These are phyloP conservation scores for Diaporthe humulicola DNA, from an alignment of 2,329 filamentous ascomycete species.

Conservation along the genomic window DNA sequence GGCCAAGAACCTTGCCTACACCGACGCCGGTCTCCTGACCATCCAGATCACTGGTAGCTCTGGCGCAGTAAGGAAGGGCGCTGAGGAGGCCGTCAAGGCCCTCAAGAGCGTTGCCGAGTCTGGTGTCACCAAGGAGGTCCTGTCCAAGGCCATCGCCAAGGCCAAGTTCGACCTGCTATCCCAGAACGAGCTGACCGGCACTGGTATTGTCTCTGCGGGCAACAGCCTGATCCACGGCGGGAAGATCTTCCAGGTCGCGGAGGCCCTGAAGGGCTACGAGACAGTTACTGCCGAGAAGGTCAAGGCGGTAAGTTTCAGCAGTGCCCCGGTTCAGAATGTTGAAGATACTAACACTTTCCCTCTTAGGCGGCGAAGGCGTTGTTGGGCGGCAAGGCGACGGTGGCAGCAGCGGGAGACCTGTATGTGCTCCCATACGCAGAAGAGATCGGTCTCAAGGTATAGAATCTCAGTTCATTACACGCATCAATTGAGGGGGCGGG, in stretches of 20 bases:
- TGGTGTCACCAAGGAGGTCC: slow-evolving; percentile 83
- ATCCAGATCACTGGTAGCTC: slow-evolving; percentile 85
- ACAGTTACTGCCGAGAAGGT: slow-evolving; percentile 86
- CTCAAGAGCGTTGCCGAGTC: slow-evolving; percentile 86
- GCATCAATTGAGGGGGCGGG: slow-evolving; percentile 40
- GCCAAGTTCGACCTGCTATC: slow-evolving; percentile 95
- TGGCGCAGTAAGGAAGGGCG: slow-evolving; percentile 78
- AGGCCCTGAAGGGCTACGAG: slow-evolving; percentile 83
- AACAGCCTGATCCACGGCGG: slow-evolving; percentile 84
- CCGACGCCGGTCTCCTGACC: slow-evolving; percentile 91
- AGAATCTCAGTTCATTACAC: slow-evolving; percentile 58
- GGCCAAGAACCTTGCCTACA: slow-evolving; percentile 88
- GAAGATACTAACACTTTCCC: slow-evolving; percentile 47
- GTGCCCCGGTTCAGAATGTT: neutral
- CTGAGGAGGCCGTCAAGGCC: slow-evolving; percentile 82
- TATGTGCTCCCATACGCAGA: slow-evolving; percentile 91
- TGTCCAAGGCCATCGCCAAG: slow-evolving; percentile 91
- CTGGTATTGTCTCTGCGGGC: slow-evolving; percentile 86
- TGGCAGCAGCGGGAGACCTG: slow-evolving; percentile 92
- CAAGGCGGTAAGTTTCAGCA: slow-evolving; percentile 76
- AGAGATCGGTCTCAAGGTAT: slow-evolving; percentile 95
- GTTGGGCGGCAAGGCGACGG: slow-evolving; percentile 88
- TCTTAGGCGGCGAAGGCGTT: slow-evolving; percentile 86
- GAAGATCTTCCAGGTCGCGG: slow-evolving; percentile 86
- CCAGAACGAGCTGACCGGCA: slow-evolving; percentile 80